Conservation (phyloP, 805 yeast species). For the Brettanomyces custersianus region DNA sequence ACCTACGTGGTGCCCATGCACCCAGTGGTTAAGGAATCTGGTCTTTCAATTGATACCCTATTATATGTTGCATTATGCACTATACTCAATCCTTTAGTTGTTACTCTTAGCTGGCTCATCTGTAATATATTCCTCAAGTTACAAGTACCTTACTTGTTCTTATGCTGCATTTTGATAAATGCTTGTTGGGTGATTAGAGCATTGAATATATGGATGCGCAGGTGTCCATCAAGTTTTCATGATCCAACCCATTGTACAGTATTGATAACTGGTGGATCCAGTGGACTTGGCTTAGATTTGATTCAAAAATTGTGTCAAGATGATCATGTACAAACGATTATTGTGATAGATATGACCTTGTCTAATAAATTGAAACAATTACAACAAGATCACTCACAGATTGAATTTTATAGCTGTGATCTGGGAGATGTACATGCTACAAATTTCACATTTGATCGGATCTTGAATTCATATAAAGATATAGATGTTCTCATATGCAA, state of each 20-base stretch:
- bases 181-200: conserved; percentile 16
- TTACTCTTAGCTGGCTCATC: too few relatives aligned
- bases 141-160: too few relatives aligned
- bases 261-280: conserved; percentile 37
- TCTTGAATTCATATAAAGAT: conserved; percentile 2
- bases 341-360: conserved; percentile 24
- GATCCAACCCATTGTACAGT: not conserved
- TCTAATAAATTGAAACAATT: conserved; percentile 9
- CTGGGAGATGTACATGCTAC: conserved; percentile 8
- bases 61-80: conserved; percentile 6
- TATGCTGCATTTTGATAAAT: conserved; percentile 5
- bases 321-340: conserved; percentile 14
- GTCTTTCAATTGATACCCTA: conserved; percentile 7
- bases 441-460: conserved; percentile 18
- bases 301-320: conserved; percentile 13
- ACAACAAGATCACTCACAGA: conserved; percentile 7
- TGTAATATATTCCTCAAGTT: too few relatives aligned
- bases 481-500: conserved; percentile 33
- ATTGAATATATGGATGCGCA: conserved; percentile 5
- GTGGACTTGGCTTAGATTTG: conserved; percentile 40
- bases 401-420: conserved; percentile 22
- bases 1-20: not conserved
- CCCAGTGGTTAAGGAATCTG: not conserved
- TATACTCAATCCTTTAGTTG: conserved; percentile 7
- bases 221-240: not conserved